Evolutionary conservation across 768 basidiomycete species (phyloP).

Genomic region (Grammothele lineata): DNA sequence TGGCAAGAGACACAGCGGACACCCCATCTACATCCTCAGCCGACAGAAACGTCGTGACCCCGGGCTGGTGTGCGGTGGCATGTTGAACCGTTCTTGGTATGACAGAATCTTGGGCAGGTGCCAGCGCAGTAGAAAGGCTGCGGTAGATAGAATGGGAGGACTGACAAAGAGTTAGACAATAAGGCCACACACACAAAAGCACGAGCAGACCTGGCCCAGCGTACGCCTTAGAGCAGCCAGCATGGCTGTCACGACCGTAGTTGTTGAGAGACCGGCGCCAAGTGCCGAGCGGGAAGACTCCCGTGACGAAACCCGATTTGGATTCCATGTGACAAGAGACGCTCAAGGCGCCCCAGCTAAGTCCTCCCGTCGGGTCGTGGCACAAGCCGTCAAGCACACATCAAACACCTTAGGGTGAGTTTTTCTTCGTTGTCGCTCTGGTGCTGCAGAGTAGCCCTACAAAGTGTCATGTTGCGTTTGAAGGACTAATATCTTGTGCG

Average conservation of each 20-base stretch:
- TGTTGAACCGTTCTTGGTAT: too few species aligned
- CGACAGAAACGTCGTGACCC: too few species aligned
- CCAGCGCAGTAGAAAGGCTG: conserved; percentile 17
- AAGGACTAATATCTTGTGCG: too few species aligned
- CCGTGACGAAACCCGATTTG: not conserved
- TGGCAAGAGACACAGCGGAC: too few species aligned
- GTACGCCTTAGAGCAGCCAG: conserved; percentile 21
- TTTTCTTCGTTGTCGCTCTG: conserved; percentile 11
- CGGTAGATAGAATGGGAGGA: conserved; percentile 8
- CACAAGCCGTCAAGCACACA: conserved; percentile 22
- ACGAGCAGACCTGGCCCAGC: conserved; percentile 18
- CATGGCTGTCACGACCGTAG: conserved; percentile 13
- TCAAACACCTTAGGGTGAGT: conserved; percentile 37
- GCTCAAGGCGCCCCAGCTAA: conserved; percentile 3
- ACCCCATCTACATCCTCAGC: not conserved
- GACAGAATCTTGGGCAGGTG: too few species aligned
- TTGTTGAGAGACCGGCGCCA: not conserved
- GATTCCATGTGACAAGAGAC: conserved; percentile 1
- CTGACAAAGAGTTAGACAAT: not conserved
- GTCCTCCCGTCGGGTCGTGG: conserved; percentile 8
- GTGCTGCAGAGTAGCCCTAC: conserved; percentile 5
- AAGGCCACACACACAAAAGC: not conserved
- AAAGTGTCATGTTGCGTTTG: too few species aligned
- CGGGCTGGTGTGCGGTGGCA: too few species aligned
- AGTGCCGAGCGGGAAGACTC: not conserved